These are phyloP conservation scores for Gloeopeniophorella convolvens DNA, from an alignment of 768 basidiomycete species.

Conservation along the genomic window DNA sequence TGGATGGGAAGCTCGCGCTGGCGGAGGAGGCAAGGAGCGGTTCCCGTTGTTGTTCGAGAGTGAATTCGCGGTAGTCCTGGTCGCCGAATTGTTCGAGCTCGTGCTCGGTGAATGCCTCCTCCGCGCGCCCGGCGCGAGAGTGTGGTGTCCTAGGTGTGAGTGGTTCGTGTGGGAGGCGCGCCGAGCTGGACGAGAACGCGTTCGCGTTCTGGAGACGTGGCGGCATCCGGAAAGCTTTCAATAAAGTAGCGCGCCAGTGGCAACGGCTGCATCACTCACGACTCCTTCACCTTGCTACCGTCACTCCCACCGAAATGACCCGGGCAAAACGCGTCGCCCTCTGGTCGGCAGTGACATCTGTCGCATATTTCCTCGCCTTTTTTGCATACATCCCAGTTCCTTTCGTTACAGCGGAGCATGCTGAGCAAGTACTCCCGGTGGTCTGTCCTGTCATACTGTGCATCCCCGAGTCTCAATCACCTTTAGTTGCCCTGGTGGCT, in stretches of 20 bases:
- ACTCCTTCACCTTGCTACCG: neutral
- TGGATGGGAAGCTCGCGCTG: slow-evolving; percentile 30
- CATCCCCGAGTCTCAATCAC: neutral
- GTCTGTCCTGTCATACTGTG: slow-evolving; percentile 33
- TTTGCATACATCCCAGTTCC: slow-evolving; percentile 52
- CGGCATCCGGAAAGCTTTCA: slow-evolving; percentile 8
- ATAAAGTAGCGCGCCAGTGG: neutral
- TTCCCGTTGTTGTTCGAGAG: slow-evolving; percentile 30
- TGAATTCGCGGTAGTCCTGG: slow-evolving; percentile 33
- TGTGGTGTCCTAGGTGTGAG: slow-evolving; percentile 58
- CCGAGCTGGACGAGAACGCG: slow-evolving; percentile 5
- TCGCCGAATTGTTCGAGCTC: slow-evolving; percentile 40
- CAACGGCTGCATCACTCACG: neutral
- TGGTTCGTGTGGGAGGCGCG: slow-evolving; percentile 9
- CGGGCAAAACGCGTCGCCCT: slow-evolving; percentile 51
- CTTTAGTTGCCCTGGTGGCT: slow-evolving; percentile 79
- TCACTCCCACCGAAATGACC: slow-evolving; percentile 40
- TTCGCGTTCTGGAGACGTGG: slow-evolving; percentile 14
- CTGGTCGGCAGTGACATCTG: slow-evolving; percentile 35
- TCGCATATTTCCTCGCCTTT: slow-evolving; percentile 51
- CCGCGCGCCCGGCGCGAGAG: slow-evolving; percentile 50
- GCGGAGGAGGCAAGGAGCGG: slow-evolving; percentile 43
- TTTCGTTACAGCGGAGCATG: slow-evolving; percentile 40
- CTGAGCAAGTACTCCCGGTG: slow-evolving; percentile 49
- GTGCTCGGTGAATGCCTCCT: slow-evolving; percentile 45